A percentile compares a stretch with the other conserved stretches of the same genome.
These are phyloP conservation scores for Saccharomyces cerevisiae DNA, from an alignment of 805 yeast genomes.

Conservation along the genomic window DNA sequence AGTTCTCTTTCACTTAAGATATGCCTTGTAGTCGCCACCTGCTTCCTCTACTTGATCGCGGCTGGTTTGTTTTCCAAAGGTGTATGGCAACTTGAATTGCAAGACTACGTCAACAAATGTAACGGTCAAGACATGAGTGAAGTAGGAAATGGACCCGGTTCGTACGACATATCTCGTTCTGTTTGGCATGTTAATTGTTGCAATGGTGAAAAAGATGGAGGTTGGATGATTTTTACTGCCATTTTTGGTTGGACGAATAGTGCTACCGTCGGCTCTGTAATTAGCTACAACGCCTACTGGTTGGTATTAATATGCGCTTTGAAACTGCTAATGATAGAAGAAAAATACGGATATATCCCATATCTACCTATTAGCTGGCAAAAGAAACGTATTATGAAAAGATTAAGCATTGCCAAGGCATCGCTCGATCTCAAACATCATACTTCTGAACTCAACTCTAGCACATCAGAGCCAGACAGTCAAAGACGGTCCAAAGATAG, in stretches of 20 bases:
- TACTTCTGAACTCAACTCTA: background rate
- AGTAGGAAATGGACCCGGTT: slow-evolving; percentile 88
- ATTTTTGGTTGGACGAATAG: slow-evolving; percentile 90
- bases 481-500: slow-evolving; percentile 23
- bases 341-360: slow-evolving; percentile 51
- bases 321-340: slow-evolving; percentile 42
- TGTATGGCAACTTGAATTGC: slow-evolving; percentile 83
- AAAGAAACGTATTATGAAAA: slow-evolving; percentile 40
- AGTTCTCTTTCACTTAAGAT: slow-evolving; percentile 66
- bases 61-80: slow-evolving; percentile 84
- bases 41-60: slow-evolving; percentile 74
- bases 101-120: slow-evolving; percentile 62
- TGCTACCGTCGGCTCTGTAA: slow-evolving; percentile 83
- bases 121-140: slow-evolving; percentile 81
- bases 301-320: slow-evolving; percentile 37
- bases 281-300: slow-evolving; percentile 72
- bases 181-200: slow-evolving; percentile 96
- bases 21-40: slow-evolving; percentile 66
- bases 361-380: slow-evolving; percentile 56
- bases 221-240: slow-evolving; percentile 87
- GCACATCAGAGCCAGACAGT: background rate
- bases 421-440: slow-evolving; percentile 17
- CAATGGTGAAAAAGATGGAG: slow-evolving; percentile 85
- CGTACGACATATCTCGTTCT: slow-evolving; percentile 68
- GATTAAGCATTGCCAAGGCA: slow-evolving; percentile 26